Base-by-base conservation (phyloP, 2,329 filamentous ascomycete species). In the Claviceps quebecensis region DNA sequence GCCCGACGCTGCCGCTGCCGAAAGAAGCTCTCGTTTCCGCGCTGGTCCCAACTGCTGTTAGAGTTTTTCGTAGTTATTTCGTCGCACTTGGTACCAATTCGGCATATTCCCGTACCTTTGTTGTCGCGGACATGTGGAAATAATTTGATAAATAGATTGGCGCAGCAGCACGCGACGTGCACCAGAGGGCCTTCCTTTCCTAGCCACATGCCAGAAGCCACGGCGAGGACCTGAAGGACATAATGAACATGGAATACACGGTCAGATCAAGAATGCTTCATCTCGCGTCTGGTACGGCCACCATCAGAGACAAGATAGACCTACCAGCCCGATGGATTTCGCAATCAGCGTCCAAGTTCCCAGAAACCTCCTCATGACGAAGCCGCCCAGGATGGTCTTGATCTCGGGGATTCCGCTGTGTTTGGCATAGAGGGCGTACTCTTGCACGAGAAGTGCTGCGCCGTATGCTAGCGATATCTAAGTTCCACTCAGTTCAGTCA, bases 391-490 rank as follows among this genome's bases (percentile, higher is more conserved):
- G 8, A 98, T 80, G 2, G 90, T 96, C 73, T 98, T 98, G 69
- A 98, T 94, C 72, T 98, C 91, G 5, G 91, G 89, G 59, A 98
- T 96, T 68, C 91, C 91, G 64, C 88, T 95, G 63, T 97, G 91
- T 64, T 86, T 91, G 47, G 91, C 91, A 67, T 95, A 87, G 5
- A 86, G 74, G 23, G 87, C 88, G 67, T 90, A 97, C 59, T 84
- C 80, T 59, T 84, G 81, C 14, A 97, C 90, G 50, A 97, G 71
- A 50, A 90, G 64, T 50, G 85, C 87, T 9, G 93, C 88, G 53
- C 77, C 80, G 39, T 81, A 74, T 26, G 91, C 90, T 62, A 95
- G 91, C 7, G 85, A 60, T 9, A 91, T 74, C 85, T 90, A 47
- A n/a, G 16, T 29, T 11, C 11, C 14, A 6, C 14, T 43, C 14